Conservation (phyloP, 164 flowering plant species). For the Akebia trifoliata region DNA sequence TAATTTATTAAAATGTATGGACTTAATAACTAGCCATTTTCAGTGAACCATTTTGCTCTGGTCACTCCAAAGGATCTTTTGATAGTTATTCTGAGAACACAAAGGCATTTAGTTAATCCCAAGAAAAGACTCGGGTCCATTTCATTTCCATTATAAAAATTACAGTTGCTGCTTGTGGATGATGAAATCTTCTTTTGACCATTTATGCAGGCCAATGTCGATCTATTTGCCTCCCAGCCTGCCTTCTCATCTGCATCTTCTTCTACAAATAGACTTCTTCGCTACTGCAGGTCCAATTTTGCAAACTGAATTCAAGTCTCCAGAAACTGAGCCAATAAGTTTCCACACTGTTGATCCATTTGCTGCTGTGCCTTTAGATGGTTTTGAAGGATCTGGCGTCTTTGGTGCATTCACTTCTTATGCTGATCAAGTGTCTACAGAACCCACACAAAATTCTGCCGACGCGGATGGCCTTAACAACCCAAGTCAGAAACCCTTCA, state of each 20-base stretch:
- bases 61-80: too few relatives aligned
- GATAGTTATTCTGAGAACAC: too few relatives aligned
- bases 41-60: too few relatives aligned
- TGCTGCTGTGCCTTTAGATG: slow-evolving; percentile 74
- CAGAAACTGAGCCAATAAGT: slow-evolving; percentile 31
- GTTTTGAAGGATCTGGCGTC: slow-evolving; percentile 63
- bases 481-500: slow-evolving; percentile 25
- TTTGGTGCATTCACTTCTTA: slow-evolving; percentile 68
- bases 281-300: slow-evolving; percentile 42
- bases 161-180: background rate
- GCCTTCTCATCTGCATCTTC: slow-evolving; percentile 46
- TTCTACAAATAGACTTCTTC: slow-evolving; percentile 63
- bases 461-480: slow-evolving; percentile 20
- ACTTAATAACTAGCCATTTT: too few relatives aligned
- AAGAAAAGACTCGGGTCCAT: too few relatives aligned
- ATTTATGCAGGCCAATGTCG: slow-evolving; percentile 45
- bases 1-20: too few relatives aligned
- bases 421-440: slow-evolving; percentile 36
- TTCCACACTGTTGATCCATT: slow-evolving; percentile 62
- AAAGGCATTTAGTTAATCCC: too few relatives aligned
- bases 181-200: background rate
- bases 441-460: slow-evolving; percentile 28
- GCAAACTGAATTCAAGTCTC: slow-evolving; percentile 35
- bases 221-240: slow-evolving; percentile 72
- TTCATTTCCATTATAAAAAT: background rate